Percentiles rank a stretch among this genome's conserved stretches.
These are phyloP conservation scores for Chalciporus chontae DNA, from an alignment of 768 basidiomycete species.

Conservation along the genomic window DNA sequence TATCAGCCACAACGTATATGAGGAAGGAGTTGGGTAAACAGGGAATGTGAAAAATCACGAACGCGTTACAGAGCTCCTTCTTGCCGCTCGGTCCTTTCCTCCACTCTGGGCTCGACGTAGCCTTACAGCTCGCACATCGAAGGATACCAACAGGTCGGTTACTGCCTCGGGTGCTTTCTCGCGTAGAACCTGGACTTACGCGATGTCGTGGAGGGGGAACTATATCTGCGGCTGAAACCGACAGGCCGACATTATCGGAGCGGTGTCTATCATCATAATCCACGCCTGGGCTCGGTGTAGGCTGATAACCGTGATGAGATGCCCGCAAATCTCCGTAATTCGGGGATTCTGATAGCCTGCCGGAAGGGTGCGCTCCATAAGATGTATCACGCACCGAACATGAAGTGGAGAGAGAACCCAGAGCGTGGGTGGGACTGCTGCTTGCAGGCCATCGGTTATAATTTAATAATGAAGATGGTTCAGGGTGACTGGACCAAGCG, in stretches of 20 bases:
- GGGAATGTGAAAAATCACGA: slow-evolving; percentile 36
- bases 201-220: slow-evolving; percentile 58
- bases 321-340: slow-evolving; percentile 26
- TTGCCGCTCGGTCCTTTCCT: slow-evolving; percentile 87
- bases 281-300: slow-evolving; percentile 35
- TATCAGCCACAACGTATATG: slow-evolving; percentile 17
- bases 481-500: slow-evolving; percentile 26
- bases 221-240: slow-evolving; percentile 35
- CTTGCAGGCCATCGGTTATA: slow-evolving; percentile 31
- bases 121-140: slow-evolving; percentile 78
- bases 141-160: slow-evolving; percentile 72
- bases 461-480: slow-evolving; percentile 27
- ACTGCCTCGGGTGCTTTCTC: slow-evolving; percentile 43
- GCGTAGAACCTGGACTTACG: slow-evolving; percentile 47
- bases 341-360: slow-evolving; percentile 39
- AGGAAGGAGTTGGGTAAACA: slow-evolving; percentile 16
- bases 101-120: slow-evolving; percentile 85
- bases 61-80: slow-evolving; percentile 93
- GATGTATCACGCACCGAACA: slow-evolving; percentile 30
- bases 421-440: slow-evolving; percentile 26
- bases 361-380: slow-evolving; percentile 27
- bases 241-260: slow-evolving; percentile 28
- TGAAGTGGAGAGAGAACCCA: slow-evolving; percentile 22
- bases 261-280: slow-evolving; percentile 36
- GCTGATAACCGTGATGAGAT: slow-evolving; percentile 36